Conservation (phyloP, 2,329 filamentous ascomycete species). For the Pyrenochaeta sp. region DNA sequence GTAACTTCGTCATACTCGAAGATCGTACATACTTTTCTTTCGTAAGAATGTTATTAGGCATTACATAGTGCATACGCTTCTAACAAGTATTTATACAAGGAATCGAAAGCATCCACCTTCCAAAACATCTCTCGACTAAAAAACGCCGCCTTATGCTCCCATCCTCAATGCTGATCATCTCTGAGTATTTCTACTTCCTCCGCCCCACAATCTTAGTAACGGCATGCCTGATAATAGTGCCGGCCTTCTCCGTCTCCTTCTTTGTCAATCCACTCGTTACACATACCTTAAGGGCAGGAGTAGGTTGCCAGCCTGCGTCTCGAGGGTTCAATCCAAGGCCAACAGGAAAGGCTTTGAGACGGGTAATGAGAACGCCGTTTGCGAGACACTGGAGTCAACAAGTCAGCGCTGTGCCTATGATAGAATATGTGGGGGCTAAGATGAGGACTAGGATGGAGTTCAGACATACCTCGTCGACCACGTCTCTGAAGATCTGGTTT, state of each 20-base stretch:
- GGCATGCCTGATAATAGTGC: slow-evolving; percentile 85
- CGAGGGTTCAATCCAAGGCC: slow-evolving; percentile 68
- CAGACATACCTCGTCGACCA: slow-evolving; percentile 87
- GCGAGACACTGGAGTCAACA: slow-evolving; percentile 70
- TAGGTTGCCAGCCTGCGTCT: slow-evolving; percentile 72
- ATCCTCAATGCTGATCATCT: not conserved
- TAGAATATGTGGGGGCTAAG: not conserved
- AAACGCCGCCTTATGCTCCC: slow-evolving; percentile 7
- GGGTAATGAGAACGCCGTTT: slow-evolving; percentile 89
- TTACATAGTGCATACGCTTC: not conserved
- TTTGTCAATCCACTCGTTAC: slow-evolving; percentile 86
- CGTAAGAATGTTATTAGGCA: not conserved
- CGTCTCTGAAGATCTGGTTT: slow-evolving; percentile 84
- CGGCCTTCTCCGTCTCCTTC: slow-evolving; percentile 96
- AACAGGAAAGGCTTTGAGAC: slow-evolving; percentile 78
- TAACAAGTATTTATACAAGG: not conserved
- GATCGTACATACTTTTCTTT: not conserved
- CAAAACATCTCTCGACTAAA: not conserved
- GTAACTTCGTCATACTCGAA: not conserved
- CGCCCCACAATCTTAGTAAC: slow-evolving; percentile 87
- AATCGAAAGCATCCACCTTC: not conserved
- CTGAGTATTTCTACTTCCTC: slow-evolving; percentile 46
- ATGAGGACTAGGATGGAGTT: not conserved
- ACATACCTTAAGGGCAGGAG: slow-evolving; percentile 89
- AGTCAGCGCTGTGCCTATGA: slow-evolving; percentile 18